Percentiles rank a stretch among this genome's conserved stretches.
These are phyloP conservation scores for Alternaria conjuncta DNA, from an alignment of 2,329 filamentous ascomycete species.

Conservation along the genomic window DNA sequence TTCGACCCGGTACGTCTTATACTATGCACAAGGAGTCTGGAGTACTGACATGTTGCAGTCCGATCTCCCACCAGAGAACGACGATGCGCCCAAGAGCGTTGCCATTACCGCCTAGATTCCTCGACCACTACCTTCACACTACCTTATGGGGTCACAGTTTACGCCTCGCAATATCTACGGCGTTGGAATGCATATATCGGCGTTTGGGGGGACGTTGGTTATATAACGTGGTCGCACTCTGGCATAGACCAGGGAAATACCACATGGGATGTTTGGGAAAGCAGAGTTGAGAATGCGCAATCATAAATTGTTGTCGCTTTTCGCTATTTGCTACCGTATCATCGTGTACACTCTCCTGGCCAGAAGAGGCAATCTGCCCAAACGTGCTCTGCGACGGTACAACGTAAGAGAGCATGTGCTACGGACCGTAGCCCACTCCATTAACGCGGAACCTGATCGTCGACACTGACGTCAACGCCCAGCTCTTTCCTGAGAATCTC, in stretches of 20 bases:
- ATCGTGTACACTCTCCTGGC: neutral
- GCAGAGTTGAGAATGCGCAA: neutral
- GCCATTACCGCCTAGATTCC: conserved; percentile 35
- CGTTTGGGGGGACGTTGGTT: conserved; percentile 9
- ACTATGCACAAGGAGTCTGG: neutral
- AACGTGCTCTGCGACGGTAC: neutral
- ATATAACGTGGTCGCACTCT: conserved; percentile 3
- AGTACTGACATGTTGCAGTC: conserved; percentile 27
- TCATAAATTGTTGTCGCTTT: neutral
- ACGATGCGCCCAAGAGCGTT: conserved; percentile 28
- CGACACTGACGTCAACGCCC: conserved; percentile 61
- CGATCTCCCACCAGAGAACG: conserved; percentile 39
- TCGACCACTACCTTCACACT: neutral
- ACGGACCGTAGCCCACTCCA: neutral
- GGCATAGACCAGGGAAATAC: neutral
- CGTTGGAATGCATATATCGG: conserved; percentile 21
- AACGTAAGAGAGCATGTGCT: neutral
- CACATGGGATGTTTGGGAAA: neutral
- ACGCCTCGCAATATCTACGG: neutral
- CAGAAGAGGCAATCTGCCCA: neutral
- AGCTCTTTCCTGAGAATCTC: conserved; percentile 79
- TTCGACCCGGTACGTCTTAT: conserved; percentile 74
- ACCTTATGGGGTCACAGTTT: neutral
- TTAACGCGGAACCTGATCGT: conserved; percentile 42
- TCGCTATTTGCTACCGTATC: conserved; percentile 6